Percentiles rank a stretch among this genome's conserved stretches.
These are phyloP conservation scores for Neurospora sp. DNA, from an alignment of 2,329 filamentous ascomycete genomes.

Conservation along the genomic window DNA sequence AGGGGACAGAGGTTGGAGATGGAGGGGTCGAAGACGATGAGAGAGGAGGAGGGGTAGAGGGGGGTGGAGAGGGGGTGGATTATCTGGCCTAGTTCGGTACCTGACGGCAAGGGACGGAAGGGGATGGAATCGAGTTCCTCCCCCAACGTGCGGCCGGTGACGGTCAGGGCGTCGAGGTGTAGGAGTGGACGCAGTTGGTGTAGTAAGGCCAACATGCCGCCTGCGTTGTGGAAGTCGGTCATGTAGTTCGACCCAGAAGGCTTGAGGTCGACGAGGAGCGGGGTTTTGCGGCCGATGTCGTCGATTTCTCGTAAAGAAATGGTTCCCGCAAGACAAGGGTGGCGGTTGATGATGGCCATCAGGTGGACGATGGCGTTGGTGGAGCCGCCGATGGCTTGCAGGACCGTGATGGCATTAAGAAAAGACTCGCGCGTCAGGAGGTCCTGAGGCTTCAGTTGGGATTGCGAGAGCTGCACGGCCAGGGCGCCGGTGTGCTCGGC, in stretches of 20 bases:
- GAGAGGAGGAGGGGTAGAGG: constrained; percentile 67
- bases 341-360: constrained; percentile 72
- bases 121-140: constrained; percentile 67
- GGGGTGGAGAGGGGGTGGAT: constrained; percentile 58
- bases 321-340: constrained; percentile 50
- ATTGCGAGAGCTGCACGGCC: constrained; percentile 53
- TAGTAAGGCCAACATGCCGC: constrained; percentile 74
- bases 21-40: constrained; percentile 65
- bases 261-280: constrained; percentile 76
- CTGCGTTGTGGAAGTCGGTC: constrained; percentile 82
- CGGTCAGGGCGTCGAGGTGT: constrained; percentile 65
- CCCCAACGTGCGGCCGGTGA: constrained; percentile 77
- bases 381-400: constrained; percentile 76
- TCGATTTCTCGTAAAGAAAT: constrained; percentile 69
- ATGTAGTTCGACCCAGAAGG: constrained; percentile 81
- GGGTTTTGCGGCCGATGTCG: constrained; percentile 65
- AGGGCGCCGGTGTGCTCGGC: constrained; percentile 63
- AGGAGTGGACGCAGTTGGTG: constrained; percentile 69
- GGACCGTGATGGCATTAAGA: constrained; percentile 76
- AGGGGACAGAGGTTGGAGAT: constrained; percentile 59
- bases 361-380: constrained; percentile 82
- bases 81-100: constrained; percentile 23
- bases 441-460: constrained; percentile 56
- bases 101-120: constrained; percentile 37
- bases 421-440: constrained; percentile 68